Base-by-base conservation (phyloP, 2,329 filamentous ascomycete genomes). In the Aspergillus fijiensis region DNA sequence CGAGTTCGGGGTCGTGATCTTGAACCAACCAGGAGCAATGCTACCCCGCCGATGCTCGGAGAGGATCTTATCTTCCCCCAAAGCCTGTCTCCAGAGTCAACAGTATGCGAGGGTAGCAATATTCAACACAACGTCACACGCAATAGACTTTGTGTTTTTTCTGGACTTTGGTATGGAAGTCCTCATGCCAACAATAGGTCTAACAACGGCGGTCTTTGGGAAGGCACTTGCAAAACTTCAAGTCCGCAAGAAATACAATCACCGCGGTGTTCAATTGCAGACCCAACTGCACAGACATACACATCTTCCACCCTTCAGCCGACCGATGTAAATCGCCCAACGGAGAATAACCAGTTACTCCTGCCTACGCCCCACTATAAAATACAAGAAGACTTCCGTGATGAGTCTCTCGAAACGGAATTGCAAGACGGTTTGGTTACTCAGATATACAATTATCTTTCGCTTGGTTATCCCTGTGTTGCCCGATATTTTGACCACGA, bases 391-490 rank as follows among this genome's bases (percentile, higher is more conserved):
- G 7, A 25, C 31, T 33, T 67, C 35, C 49, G 67, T 49, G 79
- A 83, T 63, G 73, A 77, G 78, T 72, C 77, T 11, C 81, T 87
- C 48, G 77, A 82, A 29, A 73, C 77, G 33, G 92, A 96, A 74
- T 96, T 95, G 69, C 82, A 88, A 62, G 91, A 96, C 72, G 82
- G 82, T 3, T 96, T 97, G 73, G 87, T 97, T 58, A 96, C 93
- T 0, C 94, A 98, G 76, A 93, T 98, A 7, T 98, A 96, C 82
- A 97, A 98, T 75, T 98, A 98, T 75, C 83, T 98, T 16, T 96
- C 92, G 0, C 84, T 98, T 5, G 94, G 94, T 5, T 97, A 97
- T 74, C 93, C 94, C 3, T 88, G 91, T 35, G 87, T 92, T 69
- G 94, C 93, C 11, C 86, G 89, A 23, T 84, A 86, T 42, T 98